These are phyloP conservation scores for Xylariomycetidae sp. DNA, from an alignment of 2,329 filamentous ascomycete species.

Conservation along the genomic window DNA sequence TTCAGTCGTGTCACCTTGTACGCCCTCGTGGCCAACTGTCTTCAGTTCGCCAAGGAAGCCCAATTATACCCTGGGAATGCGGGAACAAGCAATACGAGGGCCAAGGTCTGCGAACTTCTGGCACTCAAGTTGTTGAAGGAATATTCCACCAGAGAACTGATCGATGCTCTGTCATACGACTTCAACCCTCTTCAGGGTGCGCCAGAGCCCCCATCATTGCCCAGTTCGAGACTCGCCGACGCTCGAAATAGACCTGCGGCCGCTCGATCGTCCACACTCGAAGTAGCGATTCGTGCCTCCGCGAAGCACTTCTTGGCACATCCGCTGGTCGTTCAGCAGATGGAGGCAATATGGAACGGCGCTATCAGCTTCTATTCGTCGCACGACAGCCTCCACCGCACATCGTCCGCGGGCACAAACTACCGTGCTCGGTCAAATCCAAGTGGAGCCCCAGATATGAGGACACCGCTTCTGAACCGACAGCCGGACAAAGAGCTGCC, in stretches of 20 bases:
- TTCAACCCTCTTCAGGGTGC: conserved; percentile 88
- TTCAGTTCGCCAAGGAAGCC: conserved; percentile 87
- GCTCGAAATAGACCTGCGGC: conserved; percentile 44
- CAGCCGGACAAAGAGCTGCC: conserved; percentile 27
- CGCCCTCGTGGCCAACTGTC: conserved; percentile 84
- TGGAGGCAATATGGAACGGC: conserved; percentile 97
- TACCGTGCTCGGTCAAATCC: conserved; percentile 20
- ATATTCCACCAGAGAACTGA: conserved; percentile 81
- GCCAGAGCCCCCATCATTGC: conserved; percentile 36
- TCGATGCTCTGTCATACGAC: conserved; percentile 91
- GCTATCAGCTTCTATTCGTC: conserved; percentile 91
- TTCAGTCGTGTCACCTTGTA: conserved; percentile 84
- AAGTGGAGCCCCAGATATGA: conserved; percentile 33
- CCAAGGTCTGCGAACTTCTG: conserved; percentile 83
- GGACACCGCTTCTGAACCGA: conserved; percentile 46
- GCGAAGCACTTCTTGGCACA: conserved; percentile 90
- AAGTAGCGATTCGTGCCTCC: conserved; percentile 87
- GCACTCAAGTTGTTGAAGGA: conserved; percentile 87
- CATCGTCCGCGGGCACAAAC: conserved; percentile 25
- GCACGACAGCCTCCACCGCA: conserved; percentile 76
- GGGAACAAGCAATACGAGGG: conserved; percentile 75
- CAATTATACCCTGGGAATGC: conserved; percentile 77
- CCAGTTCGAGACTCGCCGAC: conserved; percentile 28
- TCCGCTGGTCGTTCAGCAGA: conserved; percentile 83
- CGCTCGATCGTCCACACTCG: conserved; percentile 80